phyloP scores from a whole-genome alignment of 2,329 filamentous ascomycete species.

The Sclerotinia nivalis region DNA sequence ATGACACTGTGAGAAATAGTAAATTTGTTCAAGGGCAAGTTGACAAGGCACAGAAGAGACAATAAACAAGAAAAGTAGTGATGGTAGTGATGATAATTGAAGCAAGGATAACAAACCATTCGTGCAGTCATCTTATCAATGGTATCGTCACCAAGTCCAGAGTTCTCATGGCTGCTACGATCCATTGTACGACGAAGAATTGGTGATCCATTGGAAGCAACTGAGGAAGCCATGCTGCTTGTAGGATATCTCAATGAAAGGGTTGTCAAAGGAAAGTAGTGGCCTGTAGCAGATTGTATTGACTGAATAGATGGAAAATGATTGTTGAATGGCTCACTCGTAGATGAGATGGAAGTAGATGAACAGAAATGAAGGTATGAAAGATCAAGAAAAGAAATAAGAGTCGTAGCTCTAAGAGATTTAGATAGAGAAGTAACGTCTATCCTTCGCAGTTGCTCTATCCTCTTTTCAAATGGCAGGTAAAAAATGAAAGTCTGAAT shows the following conservation, averaged over 20 bases:
- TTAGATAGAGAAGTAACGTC: conserved; percentile 39
- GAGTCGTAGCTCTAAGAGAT: conserved; percentile 39
- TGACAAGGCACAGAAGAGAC: not conserved
- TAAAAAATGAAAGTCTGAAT: conserved; percentile 5
- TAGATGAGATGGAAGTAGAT: conserved; percentile 36
- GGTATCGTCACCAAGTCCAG: conserved; percentile 30
- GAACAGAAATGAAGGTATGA: conserved; percentile 32
- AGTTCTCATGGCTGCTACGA: conserved; percentile 45
- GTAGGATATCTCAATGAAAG: conserved; percentile 44
- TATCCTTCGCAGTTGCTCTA: conserved; percentile 19
- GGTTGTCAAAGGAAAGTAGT: conserved; percentile 11
- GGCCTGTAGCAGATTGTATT: conserved; percentile 27
- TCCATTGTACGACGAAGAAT: conserved; percentile 43
- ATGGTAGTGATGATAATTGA: not conserved
- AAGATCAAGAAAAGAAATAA: conserved; percentile 38
- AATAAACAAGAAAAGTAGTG: no score
- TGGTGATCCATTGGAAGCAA: conserved; percentile 47
- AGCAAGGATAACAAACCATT: conserved; percentile 1
- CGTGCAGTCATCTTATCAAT: conserved; percentile 31
- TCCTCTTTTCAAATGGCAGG: conserved; percentile 22
- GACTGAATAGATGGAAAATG: conserved; percentile 27
- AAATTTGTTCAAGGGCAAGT: no score
- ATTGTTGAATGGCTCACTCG: conserved; percentile 36
- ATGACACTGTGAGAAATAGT: not conserved
- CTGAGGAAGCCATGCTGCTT: conserved; percentile 33